Percentiles rank a stretch among this genome's conserved stretches.
These are phyloP conservation scores for Blastocystis sp. DNA, from an alignment of 352 stramenopile species.

Conservation along the genomic window DNA sequence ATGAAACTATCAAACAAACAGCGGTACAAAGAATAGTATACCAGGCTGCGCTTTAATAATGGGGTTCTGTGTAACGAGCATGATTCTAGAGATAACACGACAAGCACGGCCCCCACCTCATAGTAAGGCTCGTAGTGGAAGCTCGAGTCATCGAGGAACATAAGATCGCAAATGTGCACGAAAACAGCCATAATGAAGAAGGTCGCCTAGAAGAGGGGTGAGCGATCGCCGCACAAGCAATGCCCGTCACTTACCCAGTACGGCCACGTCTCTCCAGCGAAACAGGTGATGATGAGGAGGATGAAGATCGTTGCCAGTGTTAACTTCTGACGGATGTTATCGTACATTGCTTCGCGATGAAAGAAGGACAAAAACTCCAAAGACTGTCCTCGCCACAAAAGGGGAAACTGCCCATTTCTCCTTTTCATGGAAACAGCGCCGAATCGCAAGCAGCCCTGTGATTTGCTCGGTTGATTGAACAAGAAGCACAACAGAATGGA, in stretches of 20 bases:
- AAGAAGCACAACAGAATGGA: not conserved
- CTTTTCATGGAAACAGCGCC: not conserved
- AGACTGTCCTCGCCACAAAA: not conserved
- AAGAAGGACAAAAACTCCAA: not conserved
- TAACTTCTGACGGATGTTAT: slow-evolving; percentile 65
- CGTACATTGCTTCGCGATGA: slow-evolving; percentile 47
- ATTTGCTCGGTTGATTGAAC: not conserved
- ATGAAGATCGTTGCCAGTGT: slow-evolving; percentile 60
- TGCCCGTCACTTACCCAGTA: slow-evolving; percentile 46
- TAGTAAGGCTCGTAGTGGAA: slow-evolving; percentile 70
- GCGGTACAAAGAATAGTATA: slow-evolving; percentile 38
- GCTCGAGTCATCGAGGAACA: slow-evolving; percentile 66
- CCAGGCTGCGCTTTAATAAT: slow-evolving; percentile 60
- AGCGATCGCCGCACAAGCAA: not conserved
- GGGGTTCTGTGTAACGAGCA: slow-evolving; percentile 51
- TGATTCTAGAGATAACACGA: slow-evolving; percentile 22
- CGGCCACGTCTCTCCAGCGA: slow-evolving; percentile 59
- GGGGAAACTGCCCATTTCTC: slow-evolving; percentile 29
- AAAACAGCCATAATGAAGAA: slow-evolving; percentile 65
- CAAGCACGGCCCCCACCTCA: not conserved
- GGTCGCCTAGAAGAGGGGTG: slow-evolving; percentile 22
- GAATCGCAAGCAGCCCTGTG: not conserved
- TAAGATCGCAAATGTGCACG: slow-evolving; percentile 68
- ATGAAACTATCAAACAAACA: not conserved
- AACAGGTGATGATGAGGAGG: slow-evolving; percentile 49